phyloP scores from a whole-genome alignment of 2,329 filamentous ascomycete species.

The Ascochyta lentis region DNA sequence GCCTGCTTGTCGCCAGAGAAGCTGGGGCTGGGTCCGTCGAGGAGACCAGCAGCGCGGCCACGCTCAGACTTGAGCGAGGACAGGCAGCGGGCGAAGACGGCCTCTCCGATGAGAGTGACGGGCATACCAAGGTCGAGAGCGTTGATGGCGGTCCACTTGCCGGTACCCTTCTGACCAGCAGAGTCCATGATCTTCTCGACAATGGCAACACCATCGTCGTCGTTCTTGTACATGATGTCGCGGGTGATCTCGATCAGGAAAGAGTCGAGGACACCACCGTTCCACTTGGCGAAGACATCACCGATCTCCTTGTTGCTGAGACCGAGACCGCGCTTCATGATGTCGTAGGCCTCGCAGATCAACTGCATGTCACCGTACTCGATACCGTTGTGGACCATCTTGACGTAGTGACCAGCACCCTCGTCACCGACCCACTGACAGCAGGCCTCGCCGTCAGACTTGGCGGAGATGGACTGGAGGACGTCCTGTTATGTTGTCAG shows the following conservation, averaged over 20 bases:
- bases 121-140: constrained; percentile 98
- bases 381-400: constrained; percentile 99
- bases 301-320: constrained; percentile 93
- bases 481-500: constrained; percentile 67
- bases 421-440: constrained; percentile 99
- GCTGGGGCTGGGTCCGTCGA: constrained; percentile 76
- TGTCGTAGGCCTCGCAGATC: constrained; percentile 99
- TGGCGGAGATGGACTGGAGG: constrained; percentile 96
- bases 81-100: constrained; percentile 93
- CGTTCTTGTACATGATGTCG: constrained; percentile 98
- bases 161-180: constrained; percentile 98
- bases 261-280: constrained; percentile 94
- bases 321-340: constrained; percentile 97
- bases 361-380: constrained; percentile 99
- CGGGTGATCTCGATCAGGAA: constrained; percentile 99
- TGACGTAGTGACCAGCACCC: constrained; percentile 99
- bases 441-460: constrained; percentile 96
- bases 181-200: constrained; percentile 99
- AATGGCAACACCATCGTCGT: constrained; percentile 87
- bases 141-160: constrained; percentile 99
- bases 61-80: constrained; percentile 95
- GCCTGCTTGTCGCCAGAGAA: constrained; percentile 91
- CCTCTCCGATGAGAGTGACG: constrained; percentile 96
- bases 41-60: constrained; percentile 77
- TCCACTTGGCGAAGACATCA: constrained; percentile 94